These are phyloP conservation scores for Talaromyces ruber DNA, from an alignment of 495 filamentous ascomycete species.

Conservation along the genomic window DNA sequence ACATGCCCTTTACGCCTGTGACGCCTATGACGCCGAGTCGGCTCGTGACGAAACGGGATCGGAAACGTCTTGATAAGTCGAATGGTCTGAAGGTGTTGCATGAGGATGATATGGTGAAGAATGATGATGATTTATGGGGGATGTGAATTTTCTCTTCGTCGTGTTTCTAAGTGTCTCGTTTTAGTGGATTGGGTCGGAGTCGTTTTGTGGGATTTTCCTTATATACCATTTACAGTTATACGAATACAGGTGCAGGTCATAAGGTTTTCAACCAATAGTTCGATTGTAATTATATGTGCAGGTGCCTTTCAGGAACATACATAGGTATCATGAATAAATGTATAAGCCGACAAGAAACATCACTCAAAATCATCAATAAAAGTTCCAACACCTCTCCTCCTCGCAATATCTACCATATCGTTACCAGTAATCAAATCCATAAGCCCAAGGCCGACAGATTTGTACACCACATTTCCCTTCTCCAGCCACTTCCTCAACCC, in stretches of 20 bases:
- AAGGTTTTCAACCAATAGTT: background rate
- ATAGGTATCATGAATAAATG: background rate
- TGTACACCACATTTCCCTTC: constrained; percentile 63
- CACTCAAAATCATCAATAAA: constrained; percentile 56
- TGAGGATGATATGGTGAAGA: constrained; percentile 41
- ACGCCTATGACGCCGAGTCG: constrained; percentile 78
- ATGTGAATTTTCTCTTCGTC: constrained; percentile 14
- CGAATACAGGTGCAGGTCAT: background rate
- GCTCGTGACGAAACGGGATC: constrained; percentile 64
- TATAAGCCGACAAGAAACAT: background rate
- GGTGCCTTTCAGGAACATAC: background rate
- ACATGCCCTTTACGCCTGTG: constrained; percentile 84
- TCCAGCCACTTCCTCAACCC: constrained; percentile 63
- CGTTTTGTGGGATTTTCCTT: background rate
- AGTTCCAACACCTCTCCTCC: constrained; percentile 63
- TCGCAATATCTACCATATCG: constrained; percentile 66
- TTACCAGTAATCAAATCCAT: constrained; percentile 56
- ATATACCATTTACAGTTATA: background rate
- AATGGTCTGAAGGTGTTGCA: constrained; percentile 31
- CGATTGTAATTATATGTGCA: background rate
- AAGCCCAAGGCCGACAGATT: constrained; percentile 40
- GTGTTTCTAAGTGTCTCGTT: background rate
- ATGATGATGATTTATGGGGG: constrained; percentile 51
- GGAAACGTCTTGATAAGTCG: constrained; percentile 45
- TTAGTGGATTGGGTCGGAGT: background rate